Evolutionary conservation across 2,329 filamentous ascomycete species (phyloP), one percentile per base, ranked within the genome.

Genomic region (Didymellaceae sp.): DNA sequence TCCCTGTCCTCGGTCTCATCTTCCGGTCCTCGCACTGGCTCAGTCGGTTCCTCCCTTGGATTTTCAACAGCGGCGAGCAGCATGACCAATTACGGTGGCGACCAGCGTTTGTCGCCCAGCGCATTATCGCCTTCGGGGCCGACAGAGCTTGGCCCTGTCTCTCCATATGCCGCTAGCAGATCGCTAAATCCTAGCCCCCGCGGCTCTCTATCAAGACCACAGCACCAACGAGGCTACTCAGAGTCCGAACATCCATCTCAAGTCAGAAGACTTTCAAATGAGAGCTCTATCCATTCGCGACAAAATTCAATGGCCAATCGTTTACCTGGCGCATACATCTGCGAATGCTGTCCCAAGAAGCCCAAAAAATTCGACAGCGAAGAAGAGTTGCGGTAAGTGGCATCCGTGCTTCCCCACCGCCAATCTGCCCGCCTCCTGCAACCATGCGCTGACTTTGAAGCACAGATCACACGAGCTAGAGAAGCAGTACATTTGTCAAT

Each of bases 261-360:
- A 45, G 59, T 55, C 37, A 78, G 75, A 53, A 84, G 82, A 58
- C 74, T 80, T 53, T 78, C 82, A 6, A 69, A 64, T 5, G 76
- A 78, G 39, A 75, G 72, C 49, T 61, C 68, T 17, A 51, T 71
- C n/a, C 76, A 76, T 33, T 76, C 76, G 2, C 78, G 81, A 42
- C 77, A 78, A 39, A 77, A 74, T 51, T 80, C 77, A 43, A 67
- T 78, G 31, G 75, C 77, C 16, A 62, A 59, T 11, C 82, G 84
- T 47, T 74, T 85, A 35, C 78, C 81, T 39, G 83, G 83, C 16
- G 71, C 83, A 24, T 86, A 80, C 64, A 86, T 96, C 75, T 97
- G 92, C 75, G 91, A 96, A 66, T 97, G 93, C 73, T 97, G 92
- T 74, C 92, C 91, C 0, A 97, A 97, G 75, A 97, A 97, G 75